A percentile compares a stretch with the other conserved stretches of the same genome.
Conservation (phyloP, 345 rosid genomes). For the Syzygium jambos region DNA sequence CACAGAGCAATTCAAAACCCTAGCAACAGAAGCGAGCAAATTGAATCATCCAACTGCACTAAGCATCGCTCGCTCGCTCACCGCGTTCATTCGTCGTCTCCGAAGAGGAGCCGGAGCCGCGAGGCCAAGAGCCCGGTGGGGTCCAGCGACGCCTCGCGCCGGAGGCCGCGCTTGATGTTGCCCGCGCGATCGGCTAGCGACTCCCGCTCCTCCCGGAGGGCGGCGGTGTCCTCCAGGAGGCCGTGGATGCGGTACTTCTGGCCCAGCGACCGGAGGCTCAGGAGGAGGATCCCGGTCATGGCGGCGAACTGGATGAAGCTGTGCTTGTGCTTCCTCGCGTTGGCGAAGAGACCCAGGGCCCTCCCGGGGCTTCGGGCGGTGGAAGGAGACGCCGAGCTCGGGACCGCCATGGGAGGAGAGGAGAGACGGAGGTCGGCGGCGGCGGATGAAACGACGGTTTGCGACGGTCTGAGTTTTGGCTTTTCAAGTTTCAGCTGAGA, state of each 20-base stretch:
- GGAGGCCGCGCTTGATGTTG: constrained; percentile 46
- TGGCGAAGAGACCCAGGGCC: constrained; percentile 34
- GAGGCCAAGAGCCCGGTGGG: constrained; percentile 63
- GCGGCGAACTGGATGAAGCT: constrained; percentile 71
- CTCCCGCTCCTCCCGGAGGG: constrained; percentile 54
- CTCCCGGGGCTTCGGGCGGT: constrained; percentile 20
- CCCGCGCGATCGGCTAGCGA: constrained; percentile 45
- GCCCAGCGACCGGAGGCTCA: constrained; percentile 76
- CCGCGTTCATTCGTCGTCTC: constrained; percentile 23
- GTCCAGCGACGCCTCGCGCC: constrained; percentile 72
- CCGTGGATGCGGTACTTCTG: constrained; percentile 77
- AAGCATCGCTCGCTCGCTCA: not conserved
- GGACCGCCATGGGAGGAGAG: constrained; percentile 18
- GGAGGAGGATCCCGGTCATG: constrained; percentile 68
- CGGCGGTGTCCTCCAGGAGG: constrained; percentile 57
- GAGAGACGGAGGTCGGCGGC: not conserved
- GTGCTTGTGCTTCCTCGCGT: constrained; percentile 49
- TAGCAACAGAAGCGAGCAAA: not conserved
- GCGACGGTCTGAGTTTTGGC: too few species aligned
- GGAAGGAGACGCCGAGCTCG: constrained; percentile 23
- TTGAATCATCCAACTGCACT: not conserved
- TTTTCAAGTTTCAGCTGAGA: too few species aligned
- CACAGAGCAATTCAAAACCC: not conserved
- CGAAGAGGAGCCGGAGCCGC: constrained; percentile 66
- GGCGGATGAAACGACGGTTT: too few species aligned